Conservation (phyloP, 352 stramenopile species). For the Phytophthora lateralis region DNA sequence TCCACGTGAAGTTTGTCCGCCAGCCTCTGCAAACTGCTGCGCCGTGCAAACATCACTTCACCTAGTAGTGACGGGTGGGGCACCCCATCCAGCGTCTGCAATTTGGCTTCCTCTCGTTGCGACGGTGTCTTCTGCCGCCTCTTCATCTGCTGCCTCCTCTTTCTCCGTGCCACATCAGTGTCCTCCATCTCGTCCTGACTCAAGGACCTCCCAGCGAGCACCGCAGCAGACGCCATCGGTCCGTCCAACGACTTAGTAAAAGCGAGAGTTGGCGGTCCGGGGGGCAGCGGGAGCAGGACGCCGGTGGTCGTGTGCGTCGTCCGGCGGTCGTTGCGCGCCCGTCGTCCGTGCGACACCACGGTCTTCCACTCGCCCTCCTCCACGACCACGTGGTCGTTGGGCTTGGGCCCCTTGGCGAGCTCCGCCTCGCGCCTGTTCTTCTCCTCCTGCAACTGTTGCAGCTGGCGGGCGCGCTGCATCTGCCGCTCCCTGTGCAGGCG, state of each 20-base stretch:
- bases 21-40: slow-evolving; percentile 66
- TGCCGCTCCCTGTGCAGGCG: slow-evolving; percentile 27
- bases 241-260: slow-evolving; percentile 14
- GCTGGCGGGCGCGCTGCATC: slow-evolving; percentile 23
- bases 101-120: slow-evolving; percentile 14
- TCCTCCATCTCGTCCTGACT: slow-evolving; percentile 41
- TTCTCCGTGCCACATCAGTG: slow-evolving; percentile 21
- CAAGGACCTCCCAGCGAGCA: slow-evolving; percentile 21
- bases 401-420: slow-evolving; percentile 25
- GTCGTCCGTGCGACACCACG: slow-evolving; percentile 39
- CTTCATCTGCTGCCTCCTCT: slow-evolving; percentile 35
- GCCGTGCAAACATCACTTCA: slow-evolving; percentile 40
- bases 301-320: slow-evolving; percentile 4
- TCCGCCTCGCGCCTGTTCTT: slow-evolving; percentile 20
- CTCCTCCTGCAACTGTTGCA: slow-evolving; percentile 34
- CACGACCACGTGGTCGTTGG: slow-evolving; percentile 28
- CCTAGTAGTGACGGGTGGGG: slow-evolving; percentile 45
- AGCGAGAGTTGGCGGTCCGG: slow-evolving; percentile 7
- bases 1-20: slow-evolving; percentile 52
- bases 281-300: slow-evolving; percentile 11
- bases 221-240: slow-evolving; percentile 12
- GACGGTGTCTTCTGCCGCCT: slow-evolving; percentile 29
- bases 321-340: slow-evolving; percentile 25
- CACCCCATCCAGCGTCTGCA: slow-evolving; percentile 19
- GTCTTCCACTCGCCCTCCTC: slow-evolving; percentile 47